phyloP scores from a whole-genome alignment of 2,329 filamentous ascomycete species.

The Pestalotiopsis sp. region DNA sequence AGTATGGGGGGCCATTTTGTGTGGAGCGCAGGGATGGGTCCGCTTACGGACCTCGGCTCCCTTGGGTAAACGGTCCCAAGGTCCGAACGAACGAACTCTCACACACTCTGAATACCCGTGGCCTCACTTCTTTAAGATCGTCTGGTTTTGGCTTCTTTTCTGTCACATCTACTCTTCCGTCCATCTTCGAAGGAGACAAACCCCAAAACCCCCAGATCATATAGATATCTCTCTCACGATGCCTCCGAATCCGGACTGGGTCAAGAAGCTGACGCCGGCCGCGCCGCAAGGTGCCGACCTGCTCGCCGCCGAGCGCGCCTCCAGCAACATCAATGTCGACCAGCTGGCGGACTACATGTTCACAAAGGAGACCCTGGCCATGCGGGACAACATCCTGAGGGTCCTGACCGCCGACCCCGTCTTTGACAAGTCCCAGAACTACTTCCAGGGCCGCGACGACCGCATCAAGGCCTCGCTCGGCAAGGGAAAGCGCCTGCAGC shows the following conservation, averaged over 20 bases:
- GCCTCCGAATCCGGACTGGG: conserved; percentile 49
- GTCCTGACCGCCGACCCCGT: conserved; percentile 70
- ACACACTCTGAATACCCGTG: neutral
- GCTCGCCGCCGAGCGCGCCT: conserved; percentile 67
- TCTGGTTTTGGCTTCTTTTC: neutral
- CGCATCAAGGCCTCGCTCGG: conserved; percentile 71
- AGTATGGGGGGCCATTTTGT: conserved; percentile 1
- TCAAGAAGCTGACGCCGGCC: conserved; percentile 67
- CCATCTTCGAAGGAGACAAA: neutral
- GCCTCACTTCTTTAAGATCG: neutral
- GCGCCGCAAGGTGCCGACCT: conserved; percentile 71
- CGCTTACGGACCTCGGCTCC: conserved; percentile 11
- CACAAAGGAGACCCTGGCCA: conserved; percentile 64
- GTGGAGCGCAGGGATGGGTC: conserved; percentile 5
- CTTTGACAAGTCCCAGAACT: conserved; percentile 80
- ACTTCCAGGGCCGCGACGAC: conserved; percentile 71
- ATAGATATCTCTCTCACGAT: neutral
- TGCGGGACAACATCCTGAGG: conserved; percentile 61
- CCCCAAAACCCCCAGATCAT: neutral
- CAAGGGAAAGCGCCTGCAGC: conserved; percentile 70
- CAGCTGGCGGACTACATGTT: conserved; percentile 71
- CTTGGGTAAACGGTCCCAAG: neutral
- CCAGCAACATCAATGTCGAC: conserved; percentile 68
- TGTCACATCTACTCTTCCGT: neutral
- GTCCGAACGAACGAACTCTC: neutral